Conservation (phyloP, 345 rosid genomes). For the Aquilaria sinensis region DNA sequence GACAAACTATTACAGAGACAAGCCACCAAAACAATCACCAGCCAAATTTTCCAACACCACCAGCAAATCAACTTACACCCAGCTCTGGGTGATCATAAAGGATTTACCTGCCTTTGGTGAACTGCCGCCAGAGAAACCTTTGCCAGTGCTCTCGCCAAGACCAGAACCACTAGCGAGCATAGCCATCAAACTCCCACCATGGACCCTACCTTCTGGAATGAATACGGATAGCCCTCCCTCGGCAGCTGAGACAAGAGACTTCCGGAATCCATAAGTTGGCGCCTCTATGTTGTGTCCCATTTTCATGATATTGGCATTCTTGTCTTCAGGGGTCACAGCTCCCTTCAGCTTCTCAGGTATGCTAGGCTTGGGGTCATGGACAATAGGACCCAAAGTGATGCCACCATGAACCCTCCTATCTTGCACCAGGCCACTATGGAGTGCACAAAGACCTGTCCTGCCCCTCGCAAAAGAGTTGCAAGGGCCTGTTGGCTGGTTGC, state of each 20-base stretch:
- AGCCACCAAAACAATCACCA: background rate
- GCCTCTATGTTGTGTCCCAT: slow-evolving; percentile 21
- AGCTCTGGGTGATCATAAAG: slow-evolving; percentile 25
- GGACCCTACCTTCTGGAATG: slow-evolving; percentile 92
- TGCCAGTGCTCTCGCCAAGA: slow-evolving; percentile 25
- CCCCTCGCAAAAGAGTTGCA: slow-evolving; percentile 89
- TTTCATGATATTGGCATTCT: slow-evolving; percentile 46
- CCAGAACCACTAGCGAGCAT: slow-evolving; percentile 50
- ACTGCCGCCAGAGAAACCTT: slow-evolving; percentile 11
- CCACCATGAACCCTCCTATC: slow-evolving; percentile 94
- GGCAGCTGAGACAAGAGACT: slow-evolving; percentile 10
- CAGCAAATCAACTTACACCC: slow-evolving; percentile 38
- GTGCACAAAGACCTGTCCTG: slow-evolving; percentile 82
- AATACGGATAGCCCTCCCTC: slow-evolving; percentile 27
- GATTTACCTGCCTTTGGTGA: slow-evolving; percentile 24
- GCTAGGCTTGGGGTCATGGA: slow-evolving; percentile 41
- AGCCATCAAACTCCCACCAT: slow-evolving; percentile 89
- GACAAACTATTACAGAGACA: slow-evolving; percentile 7
- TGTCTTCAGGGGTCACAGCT: slow-evolving; percentile 36
- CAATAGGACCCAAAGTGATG: slow-evolving; percentile 40
- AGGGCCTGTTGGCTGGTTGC: slow-evolving; percentile 46
- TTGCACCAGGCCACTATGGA: slow-evolving; percentile 68
- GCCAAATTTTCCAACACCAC: slow-evolving; percentile 3
- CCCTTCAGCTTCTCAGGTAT: slow-evolving; percentile 51
- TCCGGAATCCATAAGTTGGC: slow-evolving; percentile 26